Evolutionary conservation across 2,329 filamentous ascomycete species (phyloP), one percentile per base, ranked within the genome.

Genomic region (Hyphodiscus sp.): DNA sequence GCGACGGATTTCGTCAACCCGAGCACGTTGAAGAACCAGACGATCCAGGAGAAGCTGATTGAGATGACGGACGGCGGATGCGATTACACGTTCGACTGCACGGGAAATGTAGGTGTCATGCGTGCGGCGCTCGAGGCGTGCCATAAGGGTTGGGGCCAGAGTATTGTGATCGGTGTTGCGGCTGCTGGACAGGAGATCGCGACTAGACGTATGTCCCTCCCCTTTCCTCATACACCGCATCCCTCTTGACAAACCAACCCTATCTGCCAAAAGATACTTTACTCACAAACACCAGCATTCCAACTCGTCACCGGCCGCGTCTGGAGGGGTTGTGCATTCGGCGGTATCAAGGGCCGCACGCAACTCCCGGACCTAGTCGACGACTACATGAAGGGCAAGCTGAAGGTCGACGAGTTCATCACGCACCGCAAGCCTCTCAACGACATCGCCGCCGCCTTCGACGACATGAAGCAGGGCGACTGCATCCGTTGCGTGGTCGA

Each of bases 361-460:
- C 94, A 99, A 76, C 83, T 99, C 61, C 87, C 88, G 47, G 85
- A 80, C 55, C 84, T 99, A 42, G 91, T 99, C 20, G 76, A 83
- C 62, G 92, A 97, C 73, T 99, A 99, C 76, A 79, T 95, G 71
- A 80, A 81, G 50, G 91, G 91, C 65, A 82, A 87, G 69, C 85
- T 99, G 69, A 97, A 96, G 85, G 94, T 97, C 45, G 92, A 97
- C 70, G 94, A 99, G 77, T 97, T 97, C 78, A 97, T 99, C 76
- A 99, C 94, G 30, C 94, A 99, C 77, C 85, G 91, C 65, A 89
- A 95, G 76, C 81, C 79, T 3, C 77, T 99, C 45, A 75, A 76
- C 56, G 83, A 87, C 67, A 95, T 99, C 73, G 97, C 97, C 79
- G 76, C 79, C 49, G 92, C 91, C 19, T 99, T 96, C 67, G 82